Conservation (phyloP, 139 green algal species). For the Eudorina sp. region DNA sequence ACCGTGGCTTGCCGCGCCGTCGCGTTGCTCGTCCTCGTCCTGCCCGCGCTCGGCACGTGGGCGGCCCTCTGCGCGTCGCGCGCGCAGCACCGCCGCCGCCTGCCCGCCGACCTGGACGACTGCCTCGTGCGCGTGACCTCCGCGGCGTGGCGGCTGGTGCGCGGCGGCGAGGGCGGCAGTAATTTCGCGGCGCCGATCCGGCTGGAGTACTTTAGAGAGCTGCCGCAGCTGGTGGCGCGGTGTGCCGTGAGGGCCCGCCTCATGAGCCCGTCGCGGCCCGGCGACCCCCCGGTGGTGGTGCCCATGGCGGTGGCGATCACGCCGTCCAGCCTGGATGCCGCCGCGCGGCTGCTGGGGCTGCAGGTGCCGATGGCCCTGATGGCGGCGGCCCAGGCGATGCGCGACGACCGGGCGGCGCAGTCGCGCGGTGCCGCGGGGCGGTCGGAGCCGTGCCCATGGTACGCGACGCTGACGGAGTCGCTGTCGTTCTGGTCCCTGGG, state of each 20-base stretch:
- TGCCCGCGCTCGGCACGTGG: background rate
- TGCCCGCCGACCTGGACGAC: background rate
- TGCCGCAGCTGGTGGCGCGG: no score
- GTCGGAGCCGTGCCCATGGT: background rate
- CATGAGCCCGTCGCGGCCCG: no score
- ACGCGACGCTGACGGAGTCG: background rate
- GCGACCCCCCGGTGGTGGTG: no score
- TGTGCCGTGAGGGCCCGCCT: no score
- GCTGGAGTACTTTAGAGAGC: no score
- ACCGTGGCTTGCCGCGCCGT: background rate
- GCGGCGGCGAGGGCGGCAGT: background rate
- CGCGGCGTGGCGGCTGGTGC: background rate
- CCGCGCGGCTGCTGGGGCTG: no score
- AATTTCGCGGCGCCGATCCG: no score
- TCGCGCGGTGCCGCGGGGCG: background rate
- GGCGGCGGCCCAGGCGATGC: background rate
- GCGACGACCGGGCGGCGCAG: background rate
- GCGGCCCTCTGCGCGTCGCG: background rate
- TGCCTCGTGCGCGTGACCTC: background rate
- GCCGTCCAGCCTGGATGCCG: no score
- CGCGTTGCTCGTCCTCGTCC: background rate
- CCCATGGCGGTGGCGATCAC: no score
- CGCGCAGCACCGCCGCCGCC: background rate
- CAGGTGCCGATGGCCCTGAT: background rate
- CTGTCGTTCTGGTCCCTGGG: background rate